Evolutionary conservation across 768 basidiomycete genomes (phyloP).

Genomic region (Nidularia sp.): DNA sequence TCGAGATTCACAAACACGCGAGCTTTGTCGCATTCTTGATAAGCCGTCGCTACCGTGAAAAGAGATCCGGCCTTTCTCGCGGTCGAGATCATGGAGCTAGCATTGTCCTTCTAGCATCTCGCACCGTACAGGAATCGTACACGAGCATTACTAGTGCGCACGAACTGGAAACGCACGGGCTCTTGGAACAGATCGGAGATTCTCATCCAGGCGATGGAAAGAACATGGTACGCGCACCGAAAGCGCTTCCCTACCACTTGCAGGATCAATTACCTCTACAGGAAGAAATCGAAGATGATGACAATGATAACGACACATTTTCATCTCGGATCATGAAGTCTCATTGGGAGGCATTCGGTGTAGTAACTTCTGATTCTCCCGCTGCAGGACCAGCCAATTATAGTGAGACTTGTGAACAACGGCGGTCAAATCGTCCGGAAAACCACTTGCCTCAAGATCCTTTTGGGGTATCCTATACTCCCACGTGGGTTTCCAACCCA

Average conservation of each 20-base stretch:
- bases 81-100: neutral
- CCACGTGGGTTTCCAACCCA: neutral
- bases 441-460: no score
- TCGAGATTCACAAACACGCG: neutral
- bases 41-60: neutral
- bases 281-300: neutral
- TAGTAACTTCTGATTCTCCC: neutral
- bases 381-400: neutral
- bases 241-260: neutral
- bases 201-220: neutral
- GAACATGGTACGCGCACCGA: neutral
- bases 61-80: neutral
- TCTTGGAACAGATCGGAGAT: neutral
- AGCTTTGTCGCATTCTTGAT: slow-evolving; percentile 1
- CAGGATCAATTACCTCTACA: neutral
- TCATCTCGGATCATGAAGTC: neutral
- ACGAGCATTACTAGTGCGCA: neutral
- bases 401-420: no score
- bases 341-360: neutral
- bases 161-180: neutral
- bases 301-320: neutral
- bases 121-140: neutral
- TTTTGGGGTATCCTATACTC: no score
- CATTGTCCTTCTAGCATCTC: neutral
- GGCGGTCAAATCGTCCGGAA: no score